Evolutionary conservation across 208 protist species (phyloP), one percentile per base, ranked within the genome.

Genomic region (Trypanosomatidae sp.): DNA sequence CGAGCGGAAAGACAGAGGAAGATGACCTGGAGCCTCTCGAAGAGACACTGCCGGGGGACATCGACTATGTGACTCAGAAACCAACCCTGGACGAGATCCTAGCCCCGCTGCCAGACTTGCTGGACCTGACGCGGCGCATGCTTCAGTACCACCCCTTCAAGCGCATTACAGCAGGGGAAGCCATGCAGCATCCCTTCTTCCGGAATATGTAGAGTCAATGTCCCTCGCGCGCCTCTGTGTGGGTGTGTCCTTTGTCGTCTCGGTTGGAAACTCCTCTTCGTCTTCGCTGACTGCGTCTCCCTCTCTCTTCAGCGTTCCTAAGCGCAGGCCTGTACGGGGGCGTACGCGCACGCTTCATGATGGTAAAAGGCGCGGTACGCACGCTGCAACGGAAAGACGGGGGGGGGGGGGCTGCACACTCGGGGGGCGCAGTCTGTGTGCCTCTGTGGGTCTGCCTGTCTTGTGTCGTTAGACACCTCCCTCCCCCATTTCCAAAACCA

Each of bases 121-220:
- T 88, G 30, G 90, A 94, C 71, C 74, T 94, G 36, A 82, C 79
- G 19, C 70, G 77, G 53, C 75, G 78, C 28, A 84, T 98, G 88
- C 80, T 98, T 33, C 73, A 82, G 43, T 98, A 96, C 69, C 76
- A 98, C 72, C 95, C 95, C 17, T 74, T 90, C 30, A 87, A 95
- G 36, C 92, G 95, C 58, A 97, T 98, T 72, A 93, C 93, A 9
- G 90, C 96, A 22, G 89, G 76, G 53, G 92, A 98, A 44, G 95
- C 95, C 17, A 77, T 98, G 69, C 66, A 70, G 33, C 92, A 97
- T 66, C 87, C 89, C n/a, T 98, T 92, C 56, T 92, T 97, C 62
- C 74, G 66, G 44, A 79, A 71, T 50, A 79, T 71, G 53, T 75
- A 76, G 49, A 44, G 66, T 13, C 19, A 44, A 39, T 9, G 36